Percentiles rank a stretch among this genome's conserved stretches.
Conservation (phyloP, 2,329 filamentous ascomycete species). For the Diaporthe amygdali region DNA sequence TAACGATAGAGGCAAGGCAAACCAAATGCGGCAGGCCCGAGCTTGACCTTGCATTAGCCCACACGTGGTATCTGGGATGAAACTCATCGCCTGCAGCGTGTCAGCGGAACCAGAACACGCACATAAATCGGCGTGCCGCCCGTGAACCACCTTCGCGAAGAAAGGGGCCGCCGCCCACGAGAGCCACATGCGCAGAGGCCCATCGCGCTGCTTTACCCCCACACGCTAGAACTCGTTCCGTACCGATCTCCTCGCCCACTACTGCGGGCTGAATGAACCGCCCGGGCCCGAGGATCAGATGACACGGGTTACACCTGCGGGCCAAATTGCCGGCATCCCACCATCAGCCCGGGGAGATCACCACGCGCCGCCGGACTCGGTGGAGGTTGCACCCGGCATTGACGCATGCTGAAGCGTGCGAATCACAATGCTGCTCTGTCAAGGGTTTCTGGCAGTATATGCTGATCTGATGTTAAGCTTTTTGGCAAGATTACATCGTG, state of each 20-base stretch:
- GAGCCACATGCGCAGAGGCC: background rate
- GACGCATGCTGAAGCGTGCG: background rate
- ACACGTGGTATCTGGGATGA: background rate
- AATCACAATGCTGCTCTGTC: background rate
- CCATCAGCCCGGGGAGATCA: background rate
- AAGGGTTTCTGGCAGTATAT: background rate
- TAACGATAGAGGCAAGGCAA: background rate
- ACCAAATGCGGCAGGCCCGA: background rate
- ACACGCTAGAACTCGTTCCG: constrained; percentile 10
- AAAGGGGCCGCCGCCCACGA: background rate
- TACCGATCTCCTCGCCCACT: background rate
- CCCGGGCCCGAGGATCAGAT: background rate
- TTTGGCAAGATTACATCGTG: background rate
- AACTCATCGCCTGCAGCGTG: background rate
- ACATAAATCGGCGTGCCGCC: background rate
- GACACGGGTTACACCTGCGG: constrained; percentile 7
- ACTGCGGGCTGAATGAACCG: constrained; percentile 13
- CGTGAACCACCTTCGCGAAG: background rate
- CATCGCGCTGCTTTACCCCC: background rate
- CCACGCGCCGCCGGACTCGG: background rate
- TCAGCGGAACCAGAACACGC: background rate
- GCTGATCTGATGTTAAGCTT: background rate
- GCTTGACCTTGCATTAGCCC: background rate
- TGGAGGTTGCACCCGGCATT: constrained; percentile 1
- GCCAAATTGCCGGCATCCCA: constrained; percentile 11